phyloP scores from a whole-genome alignment of 2,329 filamentous ascomycete genomes.

The Aspergillus fumigatiaffinis region DNA sequence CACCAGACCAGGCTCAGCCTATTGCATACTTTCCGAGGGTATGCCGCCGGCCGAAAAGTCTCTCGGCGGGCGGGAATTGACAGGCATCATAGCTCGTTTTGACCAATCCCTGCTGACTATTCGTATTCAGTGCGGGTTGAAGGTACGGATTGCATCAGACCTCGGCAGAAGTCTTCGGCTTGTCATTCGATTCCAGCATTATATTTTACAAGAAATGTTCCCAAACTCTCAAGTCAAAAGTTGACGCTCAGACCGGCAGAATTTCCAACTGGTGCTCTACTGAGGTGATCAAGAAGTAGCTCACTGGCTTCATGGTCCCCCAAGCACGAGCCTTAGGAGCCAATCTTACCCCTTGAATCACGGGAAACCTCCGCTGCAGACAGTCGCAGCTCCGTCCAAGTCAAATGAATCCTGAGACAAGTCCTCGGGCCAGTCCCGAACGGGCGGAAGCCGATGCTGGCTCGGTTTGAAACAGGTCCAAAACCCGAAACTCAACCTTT shows the following conservation, averaged over 20 bases:
- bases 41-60: neutral
- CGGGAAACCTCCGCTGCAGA: constrained; percentile 50
- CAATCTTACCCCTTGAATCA: constrained; percentile 9
- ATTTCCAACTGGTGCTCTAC: constrained; percentile 39
- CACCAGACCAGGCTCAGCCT: neutral
- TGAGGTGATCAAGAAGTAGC: constrained; percentile 42
- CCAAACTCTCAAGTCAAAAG: neutral
- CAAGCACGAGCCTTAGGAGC: neutral
- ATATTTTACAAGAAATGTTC: neutral
- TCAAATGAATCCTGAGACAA: constrained; percentile 66
- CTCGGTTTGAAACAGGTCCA: constrained; percentile 10
- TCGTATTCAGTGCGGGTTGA: no score
- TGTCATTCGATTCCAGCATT: neutral
- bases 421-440: constrained; percentile 64
- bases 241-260: neutral
- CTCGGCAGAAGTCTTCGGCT: neutral
- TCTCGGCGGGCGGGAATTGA: no score
- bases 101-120: neutral
- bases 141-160: neutral
- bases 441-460: constrained; percentile 58
- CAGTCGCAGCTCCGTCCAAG: constrained; percentile 53
- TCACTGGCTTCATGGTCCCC: constrained; percentile 40
- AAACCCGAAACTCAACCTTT: constrained; percentile 46
- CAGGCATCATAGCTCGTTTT: neutral
- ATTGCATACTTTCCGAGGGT: neutral